phyloP scores from a whole-genome alignment of 768 basidiomycete species.

The Termitomyces eurrhizus region DNA sequence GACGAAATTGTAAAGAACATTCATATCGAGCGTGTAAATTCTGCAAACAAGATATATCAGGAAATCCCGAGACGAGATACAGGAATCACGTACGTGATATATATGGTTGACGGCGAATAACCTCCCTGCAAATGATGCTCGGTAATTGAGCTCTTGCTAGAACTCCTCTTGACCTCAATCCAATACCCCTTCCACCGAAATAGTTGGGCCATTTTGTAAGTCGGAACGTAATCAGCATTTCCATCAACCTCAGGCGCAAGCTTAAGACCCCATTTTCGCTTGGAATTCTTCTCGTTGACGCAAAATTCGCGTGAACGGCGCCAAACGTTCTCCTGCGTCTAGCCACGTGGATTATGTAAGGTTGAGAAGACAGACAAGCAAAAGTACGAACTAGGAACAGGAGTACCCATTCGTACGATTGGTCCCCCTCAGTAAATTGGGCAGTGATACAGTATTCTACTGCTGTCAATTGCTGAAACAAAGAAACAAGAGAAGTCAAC shows the following conservation, averaged over 20 bases:
- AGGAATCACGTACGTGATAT: slow-evolving; percentile 23
- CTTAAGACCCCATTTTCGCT: slow-evolving; percentile 34
- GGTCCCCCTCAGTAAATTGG: slow-evolving; percentile 43
- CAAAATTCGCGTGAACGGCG: slow-evolving; percentile 36
- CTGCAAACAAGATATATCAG: slow-evolving; percentile 17
- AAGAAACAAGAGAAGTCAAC: slow-evolving; percentile 11
- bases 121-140: slow-evolving; percentile 12
- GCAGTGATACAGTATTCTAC: slow-evolving; percentile 43
- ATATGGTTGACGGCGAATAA: slow-evolving; percentile 19
- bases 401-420: slow-evolving; percentile 46
- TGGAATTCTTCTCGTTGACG: slow-evolving; percentile 35
- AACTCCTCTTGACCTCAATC: slow-evolving; percentile 31
- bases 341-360: background rate
- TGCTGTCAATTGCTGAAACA: background rate
- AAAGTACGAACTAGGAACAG: slow-evolving; percentile 33
- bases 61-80: background rate
- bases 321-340: slow-evolving; percentile 45
- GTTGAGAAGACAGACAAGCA: background rate
- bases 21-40: slow-evolving; percentile 37
- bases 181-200: slow-evolving; percentile 39
- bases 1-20: slow-evolving; percentile 28
- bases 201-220: slow-evolving; percentile 33
- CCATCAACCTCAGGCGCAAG: slow-evolving; percentile 19
- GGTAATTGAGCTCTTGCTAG: slow-evolving; percentile 2
- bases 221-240: slow-evolving; percentile 38